Conservation (phyloP, 768 basidiomycete species). For the Termitomyces sp. region DNA sequence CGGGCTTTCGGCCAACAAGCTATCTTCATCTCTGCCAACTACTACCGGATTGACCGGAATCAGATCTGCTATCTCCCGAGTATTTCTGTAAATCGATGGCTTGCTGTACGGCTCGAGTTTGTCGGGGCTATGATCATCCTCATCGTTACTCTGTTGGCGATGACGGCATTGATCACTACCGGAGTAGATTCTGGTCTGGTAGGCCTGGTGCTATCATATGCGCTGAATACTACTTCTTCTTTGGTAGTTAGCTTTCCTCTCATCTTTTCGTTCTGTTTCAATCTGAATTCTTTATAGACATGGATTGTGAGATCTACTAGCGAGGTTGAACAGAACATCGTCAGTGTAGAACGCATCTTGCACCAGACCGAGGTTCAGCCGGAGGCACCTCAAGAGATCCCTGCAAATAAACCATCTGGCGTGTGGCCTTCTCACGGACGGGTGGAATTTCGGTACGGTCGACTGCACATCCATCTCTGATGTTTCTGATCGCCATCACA, state of each 20-base stretch:
- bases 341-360: conserved; percentile 82
- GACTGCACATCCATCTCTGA: neutral
- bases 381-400: conserved; percentile 72
- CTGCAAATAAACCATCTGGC: conserved; percentile 44
- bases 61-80: conserved; percentile 74
- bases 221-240: conserved; percentile 76
- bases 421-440: conserved; percentile 72
- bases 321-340: conserved; percentile 89
- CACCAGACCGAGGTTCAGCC: conserved; percentile 71
- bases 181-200: conserved; percentile 85
- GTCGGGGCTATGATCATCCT: conserved; percentile 80
- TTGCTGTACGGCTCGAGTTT: conserved; percentile 79
- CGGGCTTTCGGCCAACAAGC: conserved; percentile 71
- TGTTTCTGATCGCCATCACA: conserved; percentile 19
- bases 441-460: conserved; percentile 67
- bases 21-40: conserved; percentile 63
- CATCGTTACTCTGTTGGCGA: conserved; percentile 58
- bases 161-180: conserved; percentile 65
- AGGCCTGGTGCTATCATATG: conserved; percentile 81
- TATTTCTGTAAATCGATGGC: conserved; percentile 76
- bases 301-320: conserved; percentile 76
- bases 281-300: conserved; percentile 10
- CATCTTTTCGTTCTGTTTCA: neutral
- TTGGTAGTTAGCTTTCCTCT: conserved; percentile 45
- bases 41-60: conserved; percentile 77